Evolutionary conservation across 2,329 filamentous ascomycete species (phyloP), one percentile per base, ranked within the genome.

Genomic region (Elsinoe perseae): DNA sequence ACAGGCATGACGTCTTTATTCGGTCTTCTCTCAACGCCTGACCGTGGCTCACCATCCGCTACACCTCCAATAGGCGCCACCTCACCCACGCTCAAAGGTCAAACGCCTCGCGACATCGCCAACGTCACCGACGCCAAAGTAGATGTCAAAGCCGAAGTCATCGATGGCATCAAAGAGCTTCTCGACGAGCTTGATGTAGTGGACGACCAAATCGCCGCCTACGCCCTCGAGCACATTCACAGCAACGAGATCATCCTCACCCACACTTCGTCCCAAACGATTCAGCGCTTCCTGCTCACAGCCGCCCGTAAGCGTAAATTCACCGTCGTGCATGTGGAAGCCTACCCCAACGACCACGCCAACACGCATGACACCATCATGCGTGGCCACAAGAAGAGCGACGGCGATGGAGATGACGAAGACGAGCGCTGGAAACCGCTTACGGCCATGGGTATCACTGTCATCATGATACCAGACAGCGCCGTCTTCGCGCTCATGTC

Each of bases 401-500:
- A 68, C 48, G 69, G 67, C 23, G 70, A 71, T 10, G 68, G 69
- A 42, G 69, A 70, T 6, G 75, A 77, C n/a, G 75, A 78, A 68
- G 74, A 75, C 40, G 71, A 69, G 72, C 79, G 48, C 80, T 96
- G 71, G 81, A 95, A 93, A 71, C 84, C 89, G 48, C 78, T 97
- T 58, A 83, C 81, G 3, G 80, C 84, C 1, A 82, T 85, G 32
- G 91, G 91, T 23, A 87, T 95, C 56, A 86, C 83, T 1, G 86
- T 95, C 40, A 87, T 96, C 63, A 80, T 88, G 59, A 84, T 97
- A 56, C 84, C 89, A 42, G 91, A 95, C 70, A 86, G 84, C 6
- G 87, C 89, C 8, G 80, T 95, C 55, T 95, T 91, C 74, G 90
- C 91, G 1, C 87, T 97, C 65, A 97, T 98, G 88, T 87, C 91